These are phyloP conservation scores for Mucor racemosus DNA, from an alignment of 371 early-diverging fungal species.

Conservation along the genomic window DNA sequence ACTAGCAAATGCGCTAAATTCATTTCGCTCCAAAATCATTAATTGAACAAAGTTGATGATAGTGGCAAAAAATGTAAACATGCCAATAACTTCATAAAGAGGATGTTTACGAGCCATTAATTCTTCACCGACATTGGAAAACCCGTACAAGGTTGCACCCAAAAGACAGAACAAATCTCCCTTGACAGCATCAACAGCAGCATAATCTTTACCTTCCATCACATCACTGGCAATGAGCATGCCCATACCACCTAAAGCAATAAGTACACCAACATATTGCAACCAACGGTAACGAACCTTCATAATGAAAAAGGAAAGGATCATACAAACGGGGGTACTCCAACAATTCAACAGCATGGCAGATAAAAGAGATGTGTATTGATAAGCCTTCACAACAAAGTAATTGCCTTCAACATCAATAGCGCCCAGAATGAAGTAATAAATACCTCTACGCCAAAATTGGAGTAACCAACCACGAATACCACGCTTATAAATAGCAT, in stretches of 20 bases:
- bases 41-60: constrained; percentile 73
- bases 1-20: constrained; percentile 37
- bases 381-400: constrained; percentile 75
- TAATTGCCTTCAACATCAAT: constrained; percentile 81
- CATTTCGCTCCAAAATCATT: constrained; percentile 62
- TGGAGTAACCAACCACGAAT: constrained; percentile 52
- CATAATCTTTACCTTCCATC: constrained; percentile 47
- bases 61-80: constrained; percentile 71
- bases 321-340: constrained; percentile 71
- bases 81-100: constrained; percentile 74
- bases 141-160: constrained; percentile 74
- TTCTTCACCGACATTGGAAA: constrained; percentile 74
- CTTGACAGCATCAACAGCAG: constrained; percentile 55
- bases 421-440: constrained; percentile 61
- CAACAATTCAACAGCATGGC: constrained; percentile 76
- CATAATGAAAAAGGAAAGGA: constrained; percentile 63
- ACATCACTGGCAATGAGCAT: constrained; percentile 67
- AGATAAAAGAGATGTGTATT: constrained; percentile 72
- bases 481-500: constrained; percentile 59
- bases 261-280: constrained; percentile 67
- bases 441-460: constrained; percentile 49
- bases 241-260: constrained; percentile 71
- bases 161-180: constrained; percentile 73
- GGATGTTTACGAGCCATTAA: constrained; percentile 67
- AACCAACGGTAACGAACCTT: constrained; percentile 61